Evolutionary conservation across 1,284 basidiomycete genomes (phyloP).

Genomic region (Anthracocystis panici-leucophaei): DNA sequence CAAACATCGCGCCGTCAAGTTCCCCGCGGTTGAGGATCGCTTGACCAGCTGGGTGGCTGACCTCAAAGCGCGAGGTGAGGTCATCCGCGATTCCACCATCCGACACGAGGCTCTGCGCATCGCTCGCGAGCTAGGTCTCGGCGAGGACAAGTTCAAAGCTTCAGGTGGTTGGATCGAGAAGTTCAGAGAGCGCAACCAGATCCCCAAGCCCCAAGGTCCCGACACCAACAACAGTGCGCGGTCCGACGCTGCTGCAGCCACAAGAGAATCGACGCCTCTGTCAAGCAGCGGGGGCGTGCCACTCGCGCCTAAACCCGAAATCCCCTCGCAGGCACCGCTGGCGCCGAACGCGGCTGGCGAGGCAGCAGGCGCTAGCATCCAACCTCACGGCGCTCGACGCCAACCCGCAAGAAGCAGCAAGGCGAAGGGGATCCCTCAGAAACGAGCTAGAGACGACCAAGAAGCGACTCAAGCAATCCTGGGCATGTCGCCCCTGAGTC

Average conservation of each 20-base stretch:
- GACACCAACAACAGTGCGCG: slow-evolving; percentile 1
- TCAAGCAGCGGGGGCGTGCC: slow-evolving; percentile 1
- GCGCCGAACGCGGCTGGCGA: not conserved
- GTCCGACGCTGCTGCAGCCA: slow-evolving; percentile 1
- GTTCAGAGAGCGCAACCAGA: slow-evolving; percentile 84
- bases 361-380: not conserved
- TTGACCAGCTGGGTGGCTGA: slow-evolving; percentile 77
- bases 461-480: slow-evolving; percentile 19
- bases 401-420: slow-evolving; percentile 19
- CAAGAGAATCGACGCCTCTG: slow-evolving; percentile 4
- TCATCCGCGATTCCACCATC: slow-evolving; percentile 79
- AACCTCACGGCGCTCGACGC: slow-evolving; percentile 19
- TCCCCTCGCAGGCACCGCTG: not conserved
- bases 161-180: slow-evolving; percentile 90
- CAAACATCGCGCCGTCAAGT: slow-evolving; percentile 70
- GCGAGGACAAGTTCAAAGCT: slow-evolving; percentile 84
- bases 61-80: slow-evolving; percentile 73
- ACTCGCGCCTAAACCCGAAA: slow-evolving; percentile 9
- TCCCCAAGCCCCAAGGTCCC: slow-evolving; percentile 72
- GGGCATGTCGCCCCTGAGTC: slow-evolving; percentile 37
- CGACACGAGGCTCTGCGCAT: slow-evolving; percentile 79
- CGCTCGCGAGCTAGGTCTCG: slow-evolving; percentile 75
- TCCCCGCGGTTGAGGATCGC: slow-evolving; percentile 79
- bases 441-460: slow-evolving; percentile 27
- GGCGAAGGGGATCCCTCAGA: slow-evolving; percentile 25